Conservation (phyloP, 1,284 basidiomycete genomes). For the Cutaneotrichosporon cutaneum region DNA sequence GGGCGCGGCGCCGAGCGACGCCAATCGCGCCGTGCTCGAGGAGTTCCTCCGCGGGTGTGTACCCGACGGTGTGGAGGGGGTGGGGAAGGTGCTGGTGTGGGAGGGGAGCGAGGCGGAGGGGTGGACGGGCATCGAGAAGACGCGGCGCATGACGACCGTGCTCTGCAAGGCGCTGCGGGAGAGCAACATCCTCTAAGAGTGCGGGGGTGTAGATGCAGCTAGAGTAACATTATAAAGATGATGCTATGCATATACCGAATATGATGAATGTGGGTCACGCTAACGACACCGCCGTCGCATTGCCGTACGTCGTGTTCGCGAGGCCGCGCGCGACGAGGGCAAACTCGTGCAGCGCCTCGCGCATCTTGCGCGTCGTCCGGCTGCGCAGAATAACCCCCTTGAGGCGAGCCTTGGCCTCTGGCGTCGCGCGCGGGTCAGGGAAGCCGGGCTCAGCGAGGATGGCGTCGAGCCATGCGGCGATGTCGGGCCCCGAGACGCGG, state of each 20-base stretch:
- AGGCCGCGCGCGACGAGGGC: constrained; percentile 51
- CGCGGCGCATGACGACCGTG: constrained; percentile 20
- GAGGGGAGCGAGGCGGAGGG: constrained; percentile 16
- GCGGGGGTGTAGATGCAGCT: neutral
- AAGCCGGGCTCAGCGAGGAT: constrained; percentile 60
- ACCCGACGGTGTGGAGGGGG: constrained; percentile 30
- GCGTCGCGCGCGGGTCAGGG: constrained; percentile 50
- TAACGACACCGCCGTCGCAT: constrained; percentile 41
- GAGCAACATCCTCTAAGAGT: constrained; percentile 19
- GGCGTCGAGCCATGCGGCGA: constrained; percentile 67
- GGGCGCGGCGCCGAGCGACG: constrained; percentile 8
- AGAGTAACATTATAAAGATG: neutral
- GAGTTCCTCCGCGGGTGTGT: constrained; percentile 42
- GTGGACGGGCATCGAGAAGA: constrained; percentile 32
- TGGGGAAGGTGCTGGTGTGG: constrained; percentile 24
- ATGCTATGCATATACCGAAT: neutral
- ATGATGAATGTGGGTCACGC: neutral
- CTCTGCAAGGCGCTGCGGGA: constrained; percentile 23
- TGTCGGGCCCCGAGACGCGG: constrained; percentile 58
- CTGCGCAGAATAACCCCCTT: constrained; percentile 64
- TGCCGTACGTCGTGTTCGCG: constrained; percentile 52
- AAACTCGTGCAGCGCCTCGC: constrained; percentile 54
- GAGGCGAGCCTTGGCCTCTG: constrained; percentile 72
- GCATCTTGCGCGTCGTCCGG: constrained; percentile 50
- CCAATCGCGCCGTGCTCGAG: constrained; percentile 18